Evolutionary conservation across 164 flowering plant genomes (phyloP), one percentile per base, ranked within the genome.

Genomic region (Platanus orientalis): DNA sequence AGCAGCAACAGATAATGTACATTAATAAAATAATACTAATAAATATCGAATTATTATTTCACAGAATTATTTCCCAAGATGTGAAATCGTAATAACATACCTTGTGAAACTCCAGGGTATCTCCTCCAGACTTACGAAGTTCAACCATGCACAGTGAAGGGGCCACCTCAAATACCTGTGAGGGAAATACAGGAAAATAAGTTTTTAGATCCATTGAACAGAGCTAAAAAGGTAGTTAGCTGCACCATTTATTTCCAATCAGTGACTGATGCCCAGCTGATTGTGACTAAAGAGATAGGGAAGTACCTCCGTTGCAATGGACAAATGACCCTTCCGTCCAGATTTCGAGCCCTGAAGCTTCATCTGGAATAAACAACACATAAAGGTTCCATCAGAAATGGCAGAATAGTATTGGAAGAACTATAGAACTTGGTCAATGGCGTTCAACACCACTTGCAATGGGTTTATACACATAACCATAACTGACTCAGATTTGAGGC

Each of bases 81-180:
- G 6, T 14, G 23, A 24, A 23, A 4, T 42, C 34, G 27, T 20
- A 54, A 62, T 57, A 30, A n/a, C 61, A 61, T 80, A 90, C 99
- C 91, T 88, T 85, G 84, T 95, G 96, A 76, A 92, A 95, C 77
- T 95, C 99, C 47, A 95, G 76, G 25, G 99, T 95, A 71, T 95
- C 99, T 42, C 99, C 98, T 32, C 82, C 90, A 60, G 96, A 73
- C 68, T 95, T 95, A 13, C 96, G 90, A 71, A 95, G 83, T 78
- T 95, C 97, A 62, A 95, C 98, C 92, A 95, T 88, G 75, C 76
- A 81, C 24, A 95, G 81, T 19, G 98, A 90, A 54, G 98, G 98
- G 47, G 99, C 99, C 60, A 95, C 99, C 78, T 95, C 90, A 77
- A 85, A 85, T 30, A 95, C 77, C 99, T 92, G 83, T 10, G 40